Evolutionary conservation across 345 rosid species (phyloP).

Genomic region (Diplotaxis tenuifolia): DNA sequence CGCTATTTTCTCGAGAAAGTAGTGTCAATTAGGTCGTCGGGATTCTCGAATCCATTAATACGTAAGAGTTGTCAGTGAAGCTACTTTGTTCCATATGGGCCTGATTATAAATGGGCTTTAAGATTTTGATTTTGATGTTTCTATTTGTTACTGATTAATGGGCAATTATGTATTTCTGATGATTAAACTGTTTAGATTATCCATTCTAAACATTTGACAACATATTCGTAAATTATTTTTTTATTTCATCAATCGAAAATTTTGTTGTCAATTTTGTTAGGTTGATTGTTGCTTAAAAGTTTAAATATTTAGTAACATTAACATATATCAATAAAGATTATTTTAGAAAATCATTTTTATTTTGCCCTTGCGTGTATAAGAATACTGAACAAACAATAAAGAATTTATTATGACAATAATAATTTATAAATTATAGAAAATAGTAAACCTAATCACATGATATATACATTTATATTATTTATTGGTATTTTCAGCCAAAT

Average conservation of each 20-base stretch:
- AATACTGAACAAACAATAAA: too few species aligned
- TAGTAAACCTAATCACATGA: background rate
- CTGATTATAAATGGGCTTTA: conserved; percentile 14
- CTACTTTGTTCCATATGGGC: background rate
- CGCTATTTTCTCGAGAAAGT: conserved; percentile 27
- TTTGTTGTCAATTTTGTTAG: background rate
- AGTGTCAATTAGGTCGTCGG: conserved; percentile 20
- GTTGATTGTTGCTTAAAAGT: background rate
- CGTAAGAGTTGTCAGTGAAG: background rate
- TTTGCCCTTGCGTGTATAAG: background rate
- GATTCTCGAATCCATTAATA: background rate
- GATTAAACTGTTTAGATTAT: background rate
- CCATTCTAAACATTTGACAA: background rate
- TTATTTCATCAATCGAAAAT: background rate
- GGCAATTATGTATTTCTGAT: background rate
- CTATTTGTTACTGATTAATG: background rate
- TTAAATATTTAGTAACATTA: background rate
- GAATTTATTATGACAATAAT: too few species aligned
- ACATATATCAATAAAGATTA: background rate
- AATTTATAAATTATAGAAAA: too few species aligned
- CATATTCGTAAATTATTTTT: too few species aligned
- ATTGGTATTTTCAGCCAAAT: background rate
- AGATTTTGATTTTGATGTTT: background rate
- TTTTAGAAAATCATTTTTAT: background rate
- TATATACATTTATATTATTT: background rate